phyloP scores from a whole-genome alignment of 257 asterid species.

The Solanum appendiculatum region DNA sequence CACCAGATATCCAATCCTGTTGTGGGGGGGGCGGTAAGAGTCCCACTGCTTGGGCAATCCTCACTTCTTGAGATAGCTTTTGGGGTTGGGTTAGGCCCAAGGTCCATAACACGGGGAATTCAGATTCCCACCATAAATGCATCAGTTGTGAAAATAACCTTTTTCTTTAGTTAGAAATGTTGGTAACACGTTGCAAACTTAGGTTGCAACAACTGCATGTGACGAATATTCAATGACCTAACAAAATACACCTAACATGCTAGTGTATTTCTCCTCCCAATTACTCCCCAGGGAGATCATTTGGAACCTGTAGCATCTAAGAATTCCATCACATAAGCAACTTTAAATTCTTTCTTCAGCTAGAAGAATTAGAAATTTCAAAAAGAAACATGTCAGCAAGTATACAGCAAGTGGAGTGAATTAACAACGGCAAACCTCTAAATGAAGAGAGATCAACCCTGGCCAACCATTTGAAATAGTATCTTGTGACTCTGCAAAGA shows the following conservation, averaged over 20 bases:
- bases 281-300: background rate
- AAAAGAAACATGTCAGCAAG: background rate
- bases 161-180: background rate
- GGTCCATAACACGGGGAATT: background rate
- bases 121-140: background rate
- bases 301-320: background rate
- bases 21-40: too few species aligned
- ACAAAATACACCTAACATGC: background rate
- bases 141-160: background rate
- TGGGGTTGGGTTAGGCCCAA: background rate
- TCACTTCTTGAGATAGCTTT: background rate
- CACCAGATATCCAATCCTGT: background rate
- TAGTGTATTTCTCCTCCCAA: background rate
- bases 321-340: background rate
- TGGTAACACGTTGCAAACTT: background rate
- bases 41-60: background rate
- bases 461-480: slow-evolving; percentile 84
- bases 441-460: slow-evolving; percentile 61
- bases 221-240: background rate
- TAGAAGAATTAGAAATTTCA: background rate
- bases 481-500: slow-evolving; percentile 55
- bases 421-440: slow-evolving; percentile 53
- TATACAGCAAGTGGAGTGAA: background rate
- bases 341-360: background rate
- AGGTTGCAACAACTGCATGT: background rate